A percentile compares a stretch with the other conserved stretches of the same genome.
Conservation (phyloP, 2,329 filamentous ascomycete species). For the Alternaria gansuensis region DNA sequence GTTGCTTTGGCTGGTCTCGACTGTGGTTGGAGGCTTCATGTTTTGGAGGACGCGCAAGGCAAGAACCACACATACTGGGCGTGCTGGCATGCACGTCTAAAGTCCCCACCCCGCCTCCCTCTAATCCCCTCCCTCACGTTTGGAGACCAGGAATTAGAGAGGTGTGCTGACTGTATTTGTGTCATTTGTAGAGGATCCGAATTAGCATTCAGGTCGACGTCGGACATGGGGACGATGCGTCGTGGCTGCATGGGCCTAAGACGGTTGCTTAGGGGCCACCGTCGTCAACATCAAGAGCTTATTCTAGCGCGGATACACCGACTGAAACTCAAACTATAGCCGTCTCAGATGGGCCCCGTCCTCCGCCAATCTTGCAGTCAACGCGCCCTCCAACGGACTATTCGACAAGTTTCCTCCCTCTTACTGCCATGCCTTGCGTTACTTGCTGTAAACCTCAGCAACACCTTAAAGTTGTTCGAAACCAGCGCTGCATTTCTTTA, state of each 20-base stretch:
- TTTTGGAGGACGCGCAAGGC: conserved; percentile 59
- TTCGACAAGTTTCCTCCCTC: conserved; percentile 11
- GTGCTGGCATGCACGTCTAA: conserved; percentile 37
- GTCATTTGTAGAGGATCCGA: conserved; percentile 8
- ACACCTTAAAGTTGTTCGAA: neutral
- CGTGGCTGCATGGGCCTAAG: neutral
- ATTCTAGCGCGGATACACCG: neutral
- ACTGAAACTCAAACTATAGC: neutral
- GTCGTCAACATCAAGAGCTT: neutral
- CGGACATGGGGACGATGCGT: neutral
- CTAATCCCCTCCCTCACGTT: neutral
- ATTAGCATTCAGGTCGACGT: conserved; percentile 18
- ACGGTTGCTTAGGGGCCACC: conserved; percentile 13
- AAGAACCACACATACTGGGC: conserved; percentile 37
- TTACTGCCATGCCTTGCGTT: neutral
- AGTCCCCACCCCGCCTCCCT: neutral
- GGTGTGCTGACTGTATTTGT: conserved; percentile 14
- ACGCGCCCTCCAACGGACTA: neutral
- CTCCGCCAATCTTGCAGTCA: neutral
- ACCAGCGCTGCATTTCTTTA: neutral
- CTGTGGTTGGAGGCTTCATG: conserved; percentile 64
- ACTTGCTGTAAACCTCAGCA: neutral
- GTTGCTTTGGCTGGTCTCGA: conserved; percentile 76
- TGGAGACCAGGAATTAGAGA: neutral
- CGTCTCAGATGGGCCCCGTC: neutral